Percentiles rank a stretch among this genome's conserved stretches.
Evolutionary conservation across 2,329 filamentous ascomycete genomes (phyloP).

Genomic region (Aspergillus sp.): DNA sequence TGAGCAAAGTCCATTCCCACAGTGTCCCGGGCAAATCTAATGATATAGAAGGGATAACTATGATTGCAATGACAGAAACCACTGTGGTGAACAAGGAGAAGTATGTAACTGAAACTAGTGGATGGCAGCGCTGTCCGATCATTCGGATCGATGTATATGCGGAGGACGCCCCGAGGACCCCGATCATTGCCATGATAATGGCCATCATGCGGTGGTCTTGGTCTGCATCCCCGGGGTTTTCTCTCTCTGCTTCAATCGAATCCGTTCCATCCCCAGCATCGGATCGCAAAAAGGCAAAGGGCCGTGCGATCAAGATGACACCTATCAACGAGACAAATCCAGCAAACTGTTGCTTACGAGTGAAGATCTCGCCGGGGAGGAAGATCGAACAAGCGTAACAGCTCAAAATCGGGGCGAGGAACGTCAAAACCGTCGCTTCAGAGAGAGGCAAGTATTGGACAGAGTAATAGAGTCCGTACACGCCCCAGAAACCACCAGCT

Average conservation of each 20-base stretch:
- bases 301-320: constrained; percentile 79
- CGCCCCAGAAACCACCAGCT: constrained; percentile 71
- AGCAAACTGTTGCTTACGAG: constrained; percentile 72
- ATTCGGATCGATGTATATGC: constrained; percentile 77
- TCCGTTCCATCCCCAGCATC: constrained; percentile 10
- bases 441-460: constrained; percentile 78
- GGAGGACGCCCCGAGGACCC: constrained; percentile 72
- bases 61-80: constrained; percentile 63
- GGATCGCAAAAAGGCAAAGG: constrained; percentile 39
- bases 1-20: constrained; percentile 66
- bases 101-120: constrained; percentile 83
- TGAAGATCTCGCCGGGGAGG: constrained; percentile 71
- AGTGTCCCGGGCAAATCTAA: constrained; percentile 56
- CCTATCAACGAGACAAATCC: constrained; percentile 73
- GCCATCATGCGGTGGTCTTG: constrained; percentile 66
- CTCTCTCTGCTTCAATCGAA: constrained; percentile 20
- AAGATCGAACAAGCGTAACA: constrained; percentile 78
- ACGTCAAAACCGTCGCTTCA: constrained; percentile 87
- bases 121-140: constrained; percentile 77
- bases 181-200: constrained; percentile 70
- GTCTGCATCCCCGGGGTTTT: constrained; percentile 44
- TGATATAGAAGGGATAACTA: constrained; percentile 55
- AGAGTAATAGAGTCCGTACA: constrained; percentile 75
- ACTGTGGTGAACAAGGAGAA: constrained; percentile 71
- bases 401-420: constrained; percentile 75